Base-by-base conservation (phyloP, 345 rosid species). In the Triadica sebifera region DNA sequence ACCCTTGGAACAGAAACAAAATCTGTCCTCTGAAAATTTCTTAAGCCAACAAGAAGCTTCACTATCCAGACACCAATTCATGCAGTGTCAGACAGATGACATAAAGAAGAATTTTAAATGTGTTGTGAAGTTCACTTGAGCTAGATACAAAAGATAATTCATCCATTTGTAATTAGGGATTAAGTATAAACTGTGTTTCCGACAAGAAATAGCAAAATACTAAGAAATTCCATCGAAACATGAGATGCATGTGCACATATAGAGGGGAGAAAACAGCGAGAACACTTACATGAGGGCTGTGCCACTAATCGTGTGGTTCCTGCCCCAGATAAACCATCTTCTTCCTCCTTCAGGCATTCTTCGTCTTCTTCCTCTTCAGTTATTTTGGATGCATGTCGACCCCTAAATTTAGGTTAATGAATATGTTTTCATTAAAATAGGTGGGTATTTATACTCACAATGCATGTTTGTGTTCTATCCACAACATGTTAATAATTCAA, bases 361-460 rank as follows among this genome's bases (percentile, higher is more conserved):
- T 96, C 99, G 78, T 96, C 99, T 84, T 96, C 99, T 85, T 95
- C 99, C 86, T 93, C 98, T 83, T 95, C 99, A 22, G 99, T 96
- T 29, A 96, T 4, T 81, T 95, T 95, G 41, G 99, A 95, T 43
- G 97, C 97, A 89, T 95, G 99, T 3, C 98, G 94, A 70, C 99
- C 99, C 86, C 99, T 95, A 73, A 43, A 82, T n/a, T 49, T 17
- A 58, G 71, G 43, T 12, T 43, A 68, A 70, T 25, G 12, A 80
- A 37, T 6, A 80, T 25, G 24, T 46, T 56, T 46, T 56, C 6
- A 70, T 15, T 17, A 43, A 24, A 37, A 66, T 20, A 41, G 11
- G 6, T 25, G 1, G 20, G 25, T 17, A 74, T 52, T 60, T 56
- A 20, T 62, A 67, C 41, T 45, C 49, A 71, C 17, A 60, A 69